Evolutionary conservation across 2,329 filamentous ascomycete genomes (phyloP).

Genomic region (Penicillium sp.): DNA sequence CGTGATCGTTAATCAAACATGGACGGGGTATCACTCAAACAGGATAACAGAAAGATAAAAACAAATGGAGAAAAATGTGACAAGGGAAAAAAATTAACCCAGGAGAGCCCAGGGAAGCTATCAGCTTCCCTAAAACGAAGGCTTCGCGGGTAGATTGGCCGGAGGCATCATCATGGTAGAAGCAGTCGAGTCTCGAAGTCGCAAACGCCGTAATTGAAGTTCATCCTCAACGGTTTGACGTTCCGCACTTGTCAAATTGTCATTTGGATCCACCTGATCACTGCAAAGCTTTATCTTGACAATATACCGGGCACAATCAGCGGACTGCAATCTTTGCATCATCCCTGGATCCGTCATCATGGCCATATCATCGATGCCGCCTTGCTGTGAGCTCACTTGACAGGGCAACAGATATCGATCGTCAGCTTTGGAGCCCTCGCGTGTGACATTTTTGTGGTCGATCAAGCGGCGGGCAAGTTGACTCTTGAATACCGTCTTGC

Average conservation of each 20-base stretch:
- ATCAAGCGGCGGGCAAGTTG: constrained; percentile 77
- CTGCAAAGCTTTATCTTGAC: not conserved
- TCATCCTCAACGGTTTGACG: not conserved
- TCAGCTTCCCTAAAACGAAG: no score
- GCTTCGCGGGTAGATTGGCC: not conserved
- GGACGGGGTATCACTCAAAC: no score
- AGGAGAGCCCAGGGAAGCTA: no score
- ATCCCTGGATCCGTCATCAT: not conserved
- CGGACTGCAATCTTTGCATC: not conserved
- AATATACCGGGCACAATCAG: not conserved
- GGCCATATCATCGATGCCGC: not conserved
- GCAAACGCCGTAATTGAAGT: not conserved
- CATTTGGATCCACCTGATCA: not conserved
- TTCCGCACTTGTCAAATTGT: not conserved
- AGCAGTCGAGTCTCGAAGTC: not conserved
- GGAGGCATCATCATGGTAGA: not conserved
- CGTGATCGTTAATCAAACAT: no score
- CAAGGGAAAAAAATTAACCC: not conserved
- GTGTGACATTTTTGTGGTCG: constrained; percentile 75
- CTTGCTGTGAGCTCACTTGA: not conserved
- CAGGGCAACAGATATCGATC: not conserved
- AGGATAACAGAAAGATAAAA: no score
- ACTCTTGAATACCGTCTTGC: constrained; percentile 75
- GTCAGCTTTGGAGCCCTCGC: constrained; percentile 55
- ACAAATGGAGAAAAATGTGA: not conserved